Base-by-base conservation (phyloP, 2,329 filamentous ascomycete genomes). In the Graphilbum fragrans region DNA sequence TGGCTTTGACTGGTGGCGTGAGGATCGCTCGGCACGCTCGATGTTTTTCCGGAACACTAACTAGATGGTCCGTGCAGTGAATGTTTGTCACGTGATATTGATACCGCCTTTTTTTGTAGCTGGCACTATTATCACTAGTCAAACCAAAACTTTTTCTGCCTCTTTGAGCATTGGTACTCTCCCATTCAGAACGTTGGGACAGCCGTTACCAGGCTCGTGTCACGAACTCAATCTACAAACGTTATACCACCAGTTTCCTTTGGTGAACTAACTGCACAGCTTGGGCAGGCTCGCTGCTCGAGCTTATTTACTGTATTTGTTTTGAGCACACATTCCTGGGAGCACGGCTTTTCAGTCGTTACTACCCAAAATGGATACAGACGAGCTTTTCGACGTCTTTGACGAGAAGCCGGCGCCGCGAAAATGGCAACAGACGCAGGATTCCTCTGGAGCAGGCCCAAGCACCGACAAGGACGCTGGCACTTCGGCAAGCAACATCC, bases 351-450 rank as follows among this genome's bases (percentile, higher is more conserved):
- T 16, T 12, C 8, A 27, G 29, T 14, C 29, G 29, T 31, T 31
- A 8, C 11, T 31, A 31, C 29, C 17, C 35, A 40, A 16, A 14
- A 50, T 50, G 49, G 41, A 50, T 18, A 86, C 84, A 80, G 81
- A 87, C 62, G 82, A 87, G 47, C 70, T 92, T 51, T 92, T 92
- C 53, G 79, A 85, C 52, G 82, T 87, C 43, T 90, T 92, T 55
- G 80, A 87, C 49, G 79, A 83, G 29, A 31, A 31, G 14, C 29
- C 29, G 29, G 29, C 29, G 53, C 69, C 72, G 56, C 67, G 76
- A 58, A 68, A 33, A 22, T 8, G 22, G 19, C 17, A 9, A 3
- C 19, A 32, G 21, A 67, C 70, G 49, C 31, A 22, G 39, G 32
- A 37, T 12, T 6, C 19, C 18, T 11, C 41, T 29, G 58, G 58